phyloP scores from a whole-genome alignment of 176 grass and related monocot genomes.

The Tuctoria greenei region DNA sequence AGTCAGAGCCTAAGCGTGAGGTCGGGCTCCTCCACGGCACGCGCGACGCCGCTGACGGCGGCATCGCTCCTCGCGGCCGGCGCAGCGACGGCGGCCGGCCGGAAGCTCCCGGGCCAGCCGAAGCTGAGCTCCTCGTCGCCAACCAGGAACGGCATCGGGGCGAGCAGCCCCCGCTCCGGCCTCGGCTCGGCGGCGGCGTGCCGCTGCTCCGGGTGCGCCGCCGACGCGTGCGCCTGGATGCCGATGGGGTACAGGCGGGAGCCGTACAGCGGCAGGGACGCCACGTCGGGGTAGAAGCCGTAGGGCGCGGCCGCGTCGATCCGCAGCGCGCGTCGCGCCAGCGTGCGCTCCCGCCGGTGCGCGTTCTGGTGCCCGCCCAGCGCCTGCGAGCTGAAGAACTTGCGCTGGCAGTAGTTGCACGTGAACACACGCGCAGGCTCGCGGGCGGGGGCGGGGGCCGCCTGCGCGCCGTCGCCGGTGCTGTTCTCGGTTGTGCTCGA shows the following conservation, averaged over 20 bases:
- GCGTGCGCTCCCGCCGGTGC: conserved; percentile 67
- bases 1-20: conserved; percentile 67
- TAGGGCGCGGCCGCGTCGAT: conserved; percentile 49
- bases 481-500: conserved; percentile 60
- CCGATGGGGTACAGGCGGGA: conserved; percentile 55
- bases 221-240: conserved; percentile 62
- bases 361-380: conserved; percentile 80
- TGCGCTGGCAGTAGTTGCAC: conserved; percentile 82
- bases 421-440: conserved; percentile 58
- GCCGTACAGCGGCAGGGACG: conserved; percentile 69
- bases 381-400: conserved; percentile 85
- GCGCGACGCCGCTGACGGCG: conserved; percentile 15
- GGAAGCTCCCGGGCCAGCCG: conserved; percentile 67
- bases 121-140: conserved; percentile 52
- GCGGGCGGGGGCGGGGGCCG: background rate
- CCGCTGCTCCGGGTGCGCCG: conserved; percentile 9
- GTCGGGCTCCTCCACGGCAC: conserved; percentile 62
- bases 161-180: conserved; percentile 43
- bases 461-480: background rate
- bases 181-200: background rate
- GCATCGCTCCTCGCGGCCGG: background rate
- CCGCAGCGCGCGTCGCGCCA: conserved; percentile 52
- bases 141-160: conserved; percentile 51
- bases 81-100: background rate
- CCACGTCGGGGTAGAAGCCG: conserved; percentile 56